Percentiles rank a stretch among this genome's conserved stretches.
phyloP scores from a whole-genome alignment of 768 basidiomycete genomes.

The Boletus tomentosulus region DNA sequence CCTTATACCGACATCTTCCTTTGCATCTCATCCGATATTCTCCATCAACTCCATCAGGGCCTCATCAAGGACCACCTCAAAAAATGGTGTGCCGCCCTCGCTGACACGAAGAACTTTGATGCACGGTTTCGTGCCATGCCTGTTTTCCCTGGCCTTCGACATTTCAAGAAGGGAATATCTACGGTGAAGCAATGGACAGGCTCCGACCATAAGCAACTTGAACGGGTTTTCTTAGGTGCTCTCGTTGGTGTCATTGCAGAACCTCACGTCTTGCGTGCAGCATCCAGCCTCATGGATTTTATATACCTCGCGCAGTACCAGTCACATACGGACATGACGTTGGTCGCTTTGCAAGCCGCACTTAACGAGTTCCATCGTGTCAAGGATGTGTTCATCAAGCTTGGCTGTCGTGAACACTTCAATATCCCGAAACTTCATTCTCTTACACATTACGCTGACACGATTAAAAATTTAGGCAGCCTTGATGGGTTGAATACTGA shows the following conservation, averaged over 20 bases:
- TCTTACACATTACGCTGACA: not conserved
- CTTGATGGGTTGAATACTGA: not conserved
- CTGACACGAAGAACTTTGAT: not conserved
- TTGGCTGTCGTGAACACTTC: not conserved
- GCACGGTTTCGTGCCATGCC: not conserved
- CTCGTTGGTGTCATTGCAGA: not conserved
- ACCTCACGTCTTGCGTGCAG: not conserved
- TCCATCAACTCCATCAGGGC: not conserved
- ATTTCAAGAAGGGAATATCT: not conserved
- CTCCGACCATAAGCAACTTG: not conserved
- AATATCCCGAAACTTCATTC: not conserved
- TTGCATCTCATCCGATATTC: not conserved
- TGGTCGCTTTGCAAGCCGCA: not conserved
- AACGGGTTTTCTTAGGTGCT: not conserved
- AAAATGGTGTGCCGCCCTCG: not conserved
- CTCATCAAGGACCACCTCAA: constrained; percentile 5
- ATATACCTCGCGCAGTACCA: not conserved
- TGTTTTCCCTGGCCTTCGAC: not conserved
- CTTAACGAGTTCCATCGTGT: not conserved
- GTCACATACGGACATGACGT: not conserved
- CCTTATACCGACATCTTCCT: not conserved
- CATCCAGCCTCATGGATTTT: not conserved
- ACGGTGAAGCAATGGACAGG: not conserved
- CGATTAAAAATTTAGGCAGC: not conserved
- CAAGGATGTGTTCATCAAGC: not conserved